Conservation (phyloP, 2,329 filamentous ascomycete species). For the Trichophyton schoenleinii region DNA sequence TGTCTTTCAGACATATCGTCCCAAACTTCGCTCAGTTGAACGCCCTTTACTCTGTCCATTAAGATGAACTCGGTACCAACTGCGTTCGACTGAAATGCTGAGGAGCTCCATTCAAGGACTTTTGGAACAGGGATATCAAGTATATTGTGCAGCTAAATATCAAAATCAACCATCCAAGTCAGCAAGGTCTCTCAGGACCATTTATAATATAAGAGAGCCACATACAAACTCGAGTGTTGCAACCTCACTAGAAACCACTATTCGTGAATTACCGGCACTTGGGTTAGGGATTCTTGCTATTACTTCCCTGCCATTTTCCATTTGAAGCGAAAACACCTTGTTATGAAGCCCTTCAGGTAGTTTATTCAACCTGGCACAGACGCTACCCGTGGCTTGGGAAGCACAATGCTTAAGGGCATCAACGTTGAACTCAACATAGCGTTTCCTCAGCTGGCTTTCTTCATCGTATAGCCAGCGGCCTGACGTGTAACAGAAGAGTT, state of each 20-base stretch:
- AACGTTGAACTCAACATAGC: neutral
- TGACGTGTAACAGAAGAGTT: neutral
- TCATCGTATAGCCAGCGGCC: neutral
- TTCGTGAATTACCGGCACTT: neutral
- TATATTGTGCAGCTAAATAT: neutral
- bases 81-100: neutral
- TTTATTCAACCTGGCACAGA: neutral
- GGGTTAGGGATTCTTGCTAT: neutral
- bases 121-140: neutral
- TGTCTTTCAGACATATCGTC: neutral
- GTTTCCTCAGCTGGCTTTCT: neutral
- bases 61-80: neutral
- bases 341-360: neutral
- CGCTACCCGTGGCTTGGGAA: neutral
- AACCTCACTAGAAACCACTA: neutral
- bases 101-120: neutral
- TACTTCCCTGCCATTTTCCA: neutral
- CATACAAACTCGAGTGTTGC: neutral
- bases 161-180: neutral
- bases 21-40: neutral
- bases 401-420: neutral
- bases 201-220: neutral
- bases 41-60: neutral
- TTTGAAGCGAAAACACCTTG: neutral
- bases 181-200: neutral